Percentiles rank a stretch among this genome's conserved stretches.
These are phyloP conservation scores for Fusarium neocosmosporiellum DNA, from an alignment of 2,329 filamentous ascomycete genomes.

Conservation along the genomic window DNA sequence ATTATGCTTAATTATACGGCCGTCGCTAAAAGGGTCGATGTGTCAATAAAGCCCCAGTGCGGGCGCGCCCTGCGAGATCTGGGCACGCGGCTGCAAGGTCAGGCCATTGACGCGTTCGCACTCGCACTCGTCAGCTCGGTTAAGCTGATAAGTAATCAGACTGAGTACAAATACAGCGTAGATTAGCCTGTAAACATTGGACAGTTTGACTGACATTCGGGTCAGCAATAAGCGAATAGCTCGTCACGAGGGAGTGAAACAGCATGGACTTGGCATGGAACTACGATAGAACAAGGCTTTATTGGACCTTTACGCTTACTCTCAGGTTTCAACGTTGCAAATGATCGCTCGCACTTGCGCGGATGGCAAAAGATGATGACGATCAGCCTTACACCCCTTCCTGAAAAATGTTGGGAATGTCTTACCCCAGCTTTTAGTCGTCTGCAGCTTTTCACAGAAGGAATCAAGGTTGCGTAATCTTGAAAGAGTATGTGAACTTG, in stretches of 20 bases:
- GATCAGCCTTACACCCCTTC: neutral
- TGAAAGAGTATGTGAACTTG: neutral
- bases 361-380: neutral
- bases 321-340: neutral
- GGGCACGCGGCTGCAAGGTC: neutral
- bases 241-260: neutral
- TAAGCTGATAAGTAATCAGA: neutral
- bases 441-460: neutral
- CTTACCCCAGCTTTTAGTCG: neutral
- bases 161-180: neutral
- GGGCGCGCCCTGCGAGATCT: neutral
- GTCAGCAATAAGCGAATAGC: neutral
- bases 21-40: neutral
- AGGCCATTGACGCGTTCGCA: neutral
- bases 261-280: neutral
- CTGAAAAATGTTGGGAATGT: neutral
- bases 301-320: neutral
- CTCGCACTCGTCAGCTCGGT: neutral
- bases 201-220: neutral
- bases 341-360: neutral
- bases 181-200: neutral
- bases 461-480: neutral
- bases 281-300: neutral
- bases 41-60: neutral
- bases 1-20: neutral